These are phyloP conservation scores for Glonium stellatum DNA, from an alignment of 495 filamentous ascomycete genomes.

Conservation along the genomic window DNA sequence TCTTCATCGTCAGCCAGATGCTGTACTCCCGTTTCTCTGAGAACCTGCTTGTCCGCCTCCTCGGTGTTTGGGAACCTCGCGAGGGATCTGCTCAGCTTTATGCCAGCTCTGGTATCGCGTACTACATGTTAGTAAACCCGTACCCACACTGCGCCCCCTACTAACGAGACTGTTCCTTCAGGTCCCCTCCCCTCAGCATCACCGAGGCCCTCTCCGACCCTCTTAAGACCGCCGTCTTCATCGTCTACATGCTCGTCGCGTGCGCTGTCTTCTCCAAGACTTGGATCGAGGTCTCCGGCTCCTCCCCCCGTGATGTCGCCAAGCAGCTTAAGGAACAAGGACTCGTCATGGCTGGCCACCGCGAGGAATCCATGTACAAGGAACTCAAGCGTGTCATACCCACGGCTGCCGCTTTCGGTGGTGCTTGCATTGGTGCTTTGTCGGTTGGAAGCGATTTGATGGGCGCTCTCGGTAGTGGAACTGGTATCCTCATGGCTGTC, in stretches of 20 bases:
- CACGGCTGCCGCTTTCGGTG: conserved; percentile 95
- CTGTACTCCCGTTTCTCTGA: conserved; percentile 97
- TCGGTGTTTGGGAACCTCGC: conserved; percentile 97
- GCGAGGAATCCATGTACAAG: conserved; percentile 99
- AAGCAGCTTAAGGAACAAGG: conserved; percentile 99
- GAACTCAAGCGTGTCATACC: conserved; percentile 99
- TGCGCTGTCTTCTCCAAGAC: conserved; percentile 99
- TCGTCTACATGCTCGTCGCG: conserved; percentile 92
- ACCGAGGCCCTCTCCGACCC: conserved; percentile 93
- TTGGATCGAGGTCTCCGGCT: conserved; percentile 99
- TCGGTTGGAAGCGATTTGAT: conserved; percentile 93
- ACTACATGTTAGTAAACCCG: conserved; percentile 66
- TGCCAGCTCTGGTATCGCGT: conserved; percentile 84
- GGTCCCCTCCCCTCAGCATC: conserved; percentile 90
- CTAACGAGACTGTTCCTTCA: not conserved
- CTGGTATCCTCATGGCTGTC: conserved; percentile 95
- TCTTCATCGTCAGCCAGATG: conserved; percentile 99
- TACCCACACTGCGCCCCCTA: not conserved
- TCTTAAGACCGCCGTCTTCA: conserved; percentile 92
- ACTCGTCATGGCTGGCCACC: conserved; percentile 97
- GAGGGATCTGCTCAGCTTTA: conserved; percentile 94
- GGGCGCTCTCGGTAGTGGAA: conserved; percentile 92
- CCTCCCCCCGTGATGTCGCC: conserved; percentile 92
- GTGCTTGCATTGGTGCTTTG: conserved; percentile 96
- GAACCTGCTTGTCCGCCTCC: conserved; percentile 91